Evolutionary conservation across 176 grass and related monocot genomes (phyloP).

Genomic region (bread wheat (Triticum aestivum)): IWGSC_CS_RefSeq_v2.1 NC_057814.1:207521449-207521948

Average conservation of each 20-base stretch:
- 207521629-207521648: conserved; percentile 97
- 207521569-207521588: conserved; percentile 82
- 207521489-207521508: conserved; percentile 70
- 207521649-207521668: conserved; percentile 96
- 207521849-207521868: conserved; percentile 97
- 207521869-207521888: conserved; percentile 35
- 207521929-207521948: neutral
- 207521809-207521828: conserved; percentile 95
- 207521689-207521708: conserved; percentile 91
- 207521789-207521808: conserved; percentile 89
- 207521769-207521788: conserved; percentile 91
- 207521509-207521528: conserved; percentile 88
- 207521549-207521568: conserved; percentile 94
- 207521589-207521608: conserved; percentile 94
- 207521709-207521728: conserved; percentile 98
- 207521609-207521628: conserved; percentile 94
- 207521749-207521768: conserved; percentile 72
- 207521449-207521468: conserved; percentile 96
- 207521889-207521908: neutral
- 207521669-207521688: conserved; percentile 98
- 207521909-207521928: neutral
- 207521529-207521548: conserved; percentile 99
- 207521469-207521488: conserved; percentile 94
- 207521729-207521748: conserved; percentile 95
- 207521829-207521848: conserved; percentile 96